Conservation (phyloP, 169 alveolate species). For the Plasmodium vivax region DNA sequence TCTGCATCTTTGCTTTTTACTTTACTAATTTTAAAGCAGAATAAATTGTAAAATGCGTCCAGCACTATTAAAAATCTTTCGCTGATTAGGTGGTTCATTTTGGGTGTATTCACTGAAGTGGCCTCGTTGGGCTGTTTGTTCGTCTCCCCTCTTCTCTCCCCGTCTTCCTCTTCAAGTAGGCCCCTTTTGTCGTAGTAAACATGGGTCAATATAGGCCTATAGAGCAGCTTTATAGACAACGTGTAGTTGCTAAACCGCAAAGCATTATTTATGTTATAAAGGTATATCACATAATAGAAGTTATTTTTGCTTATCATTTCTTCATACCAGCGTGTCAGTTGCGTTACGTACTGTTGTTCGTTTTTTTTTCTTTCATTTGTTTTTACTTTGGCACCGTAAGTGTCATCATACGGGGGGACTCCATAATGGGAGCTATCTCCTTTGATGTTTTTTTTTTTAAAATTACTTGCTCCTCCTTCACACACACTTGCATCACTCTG, state of each 20-base stretch:
- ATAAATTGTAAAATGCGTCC: constrained; percentile 74
- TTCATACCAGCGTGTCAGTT: constrained; percentile 22
- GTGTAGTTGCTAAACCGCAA: constrained; percentile 58
- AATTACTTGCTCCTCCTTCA: neutral
- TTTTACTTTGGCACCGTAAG: neutral
- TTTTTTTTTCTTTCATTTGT: neutral
- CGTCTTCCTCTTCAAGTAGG: neutral
- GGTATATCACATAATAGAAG: constrained; percentile 64
- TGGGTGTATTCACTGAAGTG: neutral
- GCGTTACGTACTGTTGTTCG: neutral
- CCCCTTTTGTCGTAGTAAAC: constrained; percentile 23
- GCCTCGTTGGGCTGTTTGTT: neutral
- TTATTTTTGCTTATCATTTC: constrained; percentile 47
- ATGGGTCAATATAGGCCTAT: constrained; percentile 74
- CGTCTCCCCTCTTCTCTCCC: neutral
- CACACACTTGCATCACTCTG: neutral
- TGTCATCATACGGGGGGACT: neutral
- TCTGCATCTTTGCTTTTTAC: neutral
- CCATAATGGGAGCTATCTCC: neutral
- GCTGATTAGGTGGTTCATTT: neutral
- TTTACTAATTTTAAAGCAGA: constrained; percentile 48
- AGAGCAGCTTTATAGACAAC: constrained; percentile 38
- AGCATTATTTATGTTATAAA: constrained; percentile 36
- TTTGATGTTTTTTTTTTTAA: neutral
- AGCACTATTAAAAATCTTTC: constrained; percentile 37